Percentiles rank a stretch among this genome's conserved stretches.
These are phyloP conservation scores for Gloeopeniophorella convolvens DNA, from an alignment of 768 basidiomycete genomes.

Conservation along the genomic window DNA sequence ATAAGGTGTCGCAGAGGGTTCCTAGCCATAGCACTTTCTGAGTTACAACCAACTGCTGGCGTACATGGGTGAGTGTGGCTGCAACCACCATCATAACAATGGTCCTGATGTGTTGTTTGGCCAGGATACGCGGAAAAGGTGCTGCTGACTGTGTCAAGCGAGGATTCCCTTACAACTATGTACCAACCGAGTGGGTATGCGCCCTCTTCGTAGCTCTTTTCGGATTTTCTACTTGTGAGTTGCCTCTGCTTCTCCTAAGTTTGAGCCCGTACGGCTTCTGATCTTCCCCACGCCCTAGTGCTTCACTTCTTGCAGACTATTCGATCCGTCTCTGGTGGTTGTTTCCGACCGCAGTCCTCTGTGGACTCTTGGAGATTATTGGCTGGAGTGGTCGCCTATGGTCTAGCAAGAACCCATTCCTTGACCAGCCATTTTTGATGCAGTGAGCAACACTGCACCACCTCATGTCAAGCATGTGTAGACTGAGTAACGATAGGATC, in stretches of 20 bases:
- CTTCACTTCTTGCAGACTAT: conserved; percentile 27
- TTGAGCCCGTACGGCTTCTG: background rate
- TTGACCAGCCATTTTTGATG: conserved; percentile 34
- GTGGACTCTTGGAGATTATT: conserved; percentile 31
- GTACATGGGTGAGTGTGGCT: no score
- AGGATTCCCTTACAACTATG: conserved; percentile 3
- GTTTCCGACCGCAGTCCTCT: conserved; percentile 27
- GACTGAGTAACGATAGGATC: conserved; percentile 22
- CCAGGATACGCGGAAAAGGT: background rate
- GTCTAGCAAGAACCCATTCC: conserved; percentile 25
- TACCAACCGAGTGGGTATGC: conserved; percentile 14
- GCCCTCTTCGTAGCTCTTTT: conserved; percentile 1
- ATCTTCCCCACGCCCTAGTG: no score
- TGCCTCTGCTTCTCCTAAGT: background rate
- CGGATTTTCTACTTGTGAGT: background rate
- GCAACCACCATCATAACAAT: no score
- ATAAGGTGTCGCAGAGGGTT: no score
- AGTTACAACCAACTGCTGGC: no score
- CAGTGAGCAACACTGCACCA: no score
- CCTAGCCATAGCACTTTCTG: no score
- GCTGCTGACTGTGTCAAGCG: background rate
- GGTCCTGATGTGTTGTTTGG: no score
- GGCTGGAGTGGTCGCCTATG: conserved; percentile 35
- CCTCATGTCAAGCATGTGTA: background rate
- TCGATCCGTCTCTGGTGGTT: conserved; percentile 31